A percentile compares a stretch with the other conserved stretches of the same genome.
phyloP scores from a whole-genome alignment of 2,329 filamentous ascomycete genomes.

The Cryphonectria naterciae region DNA sequence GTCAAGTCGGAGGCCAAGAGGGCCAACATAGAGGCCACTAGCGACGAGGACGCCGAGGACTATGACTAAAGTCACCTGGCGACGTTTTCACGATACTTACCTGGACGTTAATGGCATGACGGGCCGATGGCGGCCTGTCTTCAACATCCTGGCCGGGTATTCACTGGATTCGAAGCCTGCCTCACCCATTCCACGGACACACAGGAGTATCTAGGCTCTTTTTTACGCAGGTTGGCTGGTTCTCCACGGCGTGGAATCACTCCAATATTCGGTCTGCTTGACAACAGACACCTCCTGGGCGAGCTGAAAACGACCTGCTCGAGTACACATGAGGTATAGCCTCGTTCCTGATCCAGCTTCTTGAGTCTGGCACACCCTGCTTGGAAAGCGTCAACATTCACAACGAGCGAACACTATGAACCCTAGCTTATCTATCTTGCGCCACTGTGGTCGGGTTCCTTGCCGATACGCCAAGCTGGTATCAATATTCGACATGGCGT shows the following conservation, averaged over 20 bases:
- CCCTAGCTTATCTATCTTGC: not conserved
- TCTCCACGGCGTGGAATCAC: not conserved
- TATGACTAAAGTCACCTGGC: not conserved
- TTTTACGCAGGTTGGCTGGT: not conserved
- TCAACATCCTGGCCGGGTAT: not conserved
- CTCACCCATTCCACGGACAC: not conserved
- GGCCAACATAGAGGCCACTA: slow-evolving; percentile 67
- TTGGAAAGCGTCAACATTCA: not conserved
- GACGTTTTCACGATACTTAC: not conserved
- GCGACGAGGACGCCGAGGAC: slow-evolving; percentile 39
- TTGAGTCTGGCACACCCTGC: not conserved
- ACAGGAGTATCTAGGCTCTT: not conserved
- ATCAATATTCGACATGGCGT: not conserved
- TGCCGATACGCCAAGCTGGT: not conserved
- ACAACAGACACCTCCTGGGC: not conserved
- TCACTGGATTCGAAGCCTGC: not conserved
- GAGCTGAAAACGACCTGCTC: not conserved
- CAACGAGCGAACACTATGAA: not conserved
- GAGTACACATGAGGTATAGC: not conserved
- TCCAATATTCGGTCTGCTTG: not conserved
- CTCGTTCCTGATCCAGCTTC: not conserved
- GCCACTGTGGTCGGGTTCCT: not conserved
- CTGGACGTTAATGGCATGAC: not conserved
- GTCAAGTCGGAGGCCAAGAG: slow-evolving; percentile 44
- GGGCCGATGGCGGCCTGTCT: not conserved